Evolutionary conservation across 2,329 filamentous ascomycete genomes (phyloP).

Genomic region (Daldinia sp.): DNA sequence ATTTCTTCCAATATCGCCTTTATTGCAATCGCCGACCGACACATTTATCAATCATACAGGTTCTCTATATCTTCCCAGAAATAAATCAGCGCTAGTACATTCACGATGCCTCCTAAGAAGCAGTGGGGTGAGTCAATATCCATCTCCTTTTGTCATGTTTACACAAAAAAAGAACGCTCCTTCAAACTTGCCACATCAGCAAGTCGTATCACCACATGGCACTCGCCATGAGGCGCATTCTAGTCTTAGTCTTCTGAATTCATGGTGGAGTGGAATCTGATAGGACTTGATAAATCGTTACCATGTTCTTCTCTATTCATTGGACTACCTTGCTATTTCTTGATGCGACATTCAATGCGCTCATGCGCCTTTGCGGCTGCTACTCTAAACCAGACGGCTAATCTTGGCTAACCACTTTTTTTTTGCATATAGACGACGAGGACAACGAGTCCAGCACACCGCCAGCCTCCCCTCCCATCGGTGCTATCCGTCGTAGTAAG

Average conservation of each 20-base stretch:
- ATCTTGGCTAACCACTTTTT: slow-evolving; percentile 43
- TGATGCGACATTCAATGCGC: slow-evolving; percentile 37
- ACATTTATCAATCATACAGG: neutral
- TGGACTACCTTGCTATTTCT: slow-evolving; percentile 24
- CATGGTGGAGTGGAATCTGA: neutral
- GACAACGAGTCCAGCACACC: slow-evolving; percentile 53
- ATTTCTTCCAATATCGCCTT: slow-evolving; percentile 10
- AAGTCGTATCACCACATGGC: slow-evolving; percentile 28
- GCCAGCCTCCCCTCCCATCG: slow-evolving; percentile 55
- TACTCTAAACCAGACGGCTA: slow-evolving; percentile 14
- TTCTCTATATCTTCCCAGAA: neutral
- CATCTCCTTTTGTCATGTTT: slow-evolving; percentile 33
- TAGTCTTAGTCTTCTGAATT: slow-evolving; percentile 13
- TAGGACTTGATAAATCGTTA: slow-evolving; percentile 1
- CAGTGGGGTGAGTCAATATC: slow-evolving; percentile 56
- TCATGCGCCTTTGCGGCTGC: slow-evolving; percentile 30
- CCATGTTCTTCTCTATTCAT: slow-evolving; percentile 30
- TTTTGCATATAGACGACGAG: slow-evolving; percentile 52
- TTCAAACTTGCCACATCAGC: slow-evolving; percentile 39
- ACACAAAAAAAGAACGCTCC: slow-evolving; percentile 36
- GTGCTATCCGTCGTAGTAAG: slow-evolving; percentile 66
- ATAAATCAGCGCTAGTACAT: slow-evolving; percentile 14
- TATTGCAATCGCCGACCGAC: slow-evolving; percentile 18
- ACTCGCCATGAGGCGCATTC: slow-evolving; percentile 25
- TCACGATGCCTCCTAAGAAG: slow-evolving; percentile 54